phyloP scores from a whole-genome alignment of 805 yeast species.

The Henningerozyma blattae region DNA sequence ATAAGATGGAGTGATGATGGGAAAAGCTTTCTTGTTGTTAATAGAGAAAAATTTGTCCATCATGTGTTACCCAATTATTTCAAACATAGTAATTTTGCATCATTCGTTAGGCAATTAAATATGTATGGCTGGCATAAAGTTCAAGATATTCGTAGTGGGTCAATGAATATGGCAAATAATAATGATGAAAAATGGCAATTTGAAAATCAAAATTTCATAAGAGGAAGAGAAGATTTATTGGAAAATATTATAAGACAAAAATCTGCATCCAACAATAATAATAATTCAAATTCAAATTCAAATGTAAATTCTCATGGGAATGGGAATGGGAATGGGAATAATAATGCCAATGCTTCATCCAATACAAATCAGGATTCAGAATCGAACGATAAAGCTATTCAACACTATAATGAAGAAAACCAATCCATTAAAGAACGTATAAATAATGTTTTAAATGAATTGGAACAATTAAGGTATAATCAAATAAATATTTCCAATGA shows the following conservation, averaged over 20 bases:
- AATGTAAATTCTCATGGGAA: conserved; percentile 1
- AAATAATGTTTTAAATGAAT: conserved; percentile 41
- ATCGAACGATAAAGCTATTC: background rate
- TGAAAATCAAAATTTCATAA: conserved; percentile 65
- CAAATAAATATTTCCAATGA: conserved; percentile 80
- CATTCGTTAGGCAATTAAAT: conserved; percentile 89
- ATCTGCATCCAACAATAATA: conserved; percentile 3
- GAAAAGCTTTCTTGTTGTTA: conserved; percentile 67
- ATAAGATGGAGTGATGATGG: conserved; percentile 87
- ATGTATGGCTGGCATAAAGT: conserved; percentile 99
- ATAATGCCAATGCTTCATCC: background rate
- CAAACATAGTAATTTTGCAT: conserved; percentile 90
- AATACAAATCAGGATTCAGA: background rate
- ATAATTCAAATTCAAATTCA: conserved; percentile 2
- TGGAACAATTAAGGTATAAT: conserved; percentile 63
- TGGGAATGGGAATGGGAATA: conserved; percentile 2
- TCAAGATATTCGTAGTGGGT: conserved; percentile 78
- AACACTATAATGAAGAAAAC: background rate
- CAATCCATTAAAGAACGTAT: background rate
- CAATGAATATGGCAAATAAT: conserved; percentile 35
- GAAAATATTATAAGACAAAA: conserved; percentile 77
- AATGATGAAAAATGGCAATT: conserved; percentile 84
- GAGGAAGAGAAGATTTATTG: conserved; percentile 71
- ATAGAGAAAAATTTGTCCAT: conserved; percentile 74
- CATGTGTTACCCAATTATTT: conserved; percentile 80